A percentile compares a stretch with the other conserved stretches of the same genome.
Conservation (phyloP, 2,329 filamentous ascomycete species). For the Exophiala phaeomuriformis region DNA sequence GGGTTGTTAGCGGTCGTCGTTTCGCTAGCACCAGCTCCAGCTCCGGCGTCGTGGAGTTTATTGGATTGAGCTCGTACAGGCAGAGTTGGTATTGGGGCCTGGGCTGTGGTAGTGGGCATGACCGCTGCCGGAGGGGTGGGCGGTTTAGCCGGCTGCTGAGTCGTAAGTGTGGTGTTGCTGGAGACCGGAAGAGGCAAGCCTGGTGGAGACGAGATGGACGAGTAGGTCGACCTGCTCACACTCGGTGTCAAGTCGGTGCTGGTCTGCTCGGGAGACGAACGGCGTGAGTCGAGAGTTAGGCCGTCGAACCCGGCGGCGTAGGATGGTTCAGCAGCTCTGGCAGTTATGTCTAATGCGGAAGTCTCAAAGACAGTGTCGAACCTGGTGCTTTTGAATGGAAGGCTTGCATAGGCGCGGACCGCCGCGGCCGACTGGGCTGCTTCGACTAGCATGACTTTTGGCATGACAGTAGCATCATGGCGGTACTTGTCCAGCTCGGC, state of each 20-base stretch:
- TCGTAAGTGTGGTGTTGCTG: constrained; percentile 3
- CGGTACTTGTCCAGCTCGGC: constrained; percentile 48
- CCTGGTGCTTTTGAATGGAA: constrained; percentile 14
- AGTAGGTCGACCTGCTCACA: constrained; percentile 9
- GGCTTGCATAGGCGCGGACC: constrained; percentile 10
- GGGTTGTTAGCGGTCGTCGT: neutral
- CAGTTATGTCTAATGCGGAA: constrained; percentile 7
- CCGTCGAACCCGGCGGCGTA: neutral
- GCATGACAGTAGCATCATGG: constrained; percentile 13
- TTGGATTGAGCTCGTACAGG: neutral
- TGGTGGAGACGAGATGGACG: constrained; percentile 6
- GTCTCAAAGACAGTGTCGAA: constrained; percentile 22
- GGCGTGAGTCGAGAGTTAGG: neutral
- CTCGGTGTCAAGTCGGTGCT: constrained; percentile 4
- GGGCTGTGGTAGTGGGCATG: constrained; percentile 8
- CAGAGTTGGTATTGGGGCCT: neutral
- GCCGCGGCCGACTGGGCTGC: constrained; percentile 10
- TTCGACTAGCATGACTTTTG: constrained; percentile 21
- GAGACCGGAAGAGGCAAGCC: constrained; percentile 4
- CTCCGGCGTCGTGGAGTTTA: neutral
- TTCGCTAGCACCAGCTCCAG: no score
- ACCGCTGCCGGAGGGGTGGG: constrained; percentile 10
- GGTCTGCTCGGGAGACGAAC: neutral
- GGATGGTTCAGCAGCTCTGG: neutral
- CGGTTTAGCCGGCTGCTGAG: neutral